Percentiles rank a stretch among this genome's conserved stretches.
phyloP scores from a whole-genome alignment of 2,329 filamentous ascomycete species.

The Endoconidiophora polonica region DNA sequence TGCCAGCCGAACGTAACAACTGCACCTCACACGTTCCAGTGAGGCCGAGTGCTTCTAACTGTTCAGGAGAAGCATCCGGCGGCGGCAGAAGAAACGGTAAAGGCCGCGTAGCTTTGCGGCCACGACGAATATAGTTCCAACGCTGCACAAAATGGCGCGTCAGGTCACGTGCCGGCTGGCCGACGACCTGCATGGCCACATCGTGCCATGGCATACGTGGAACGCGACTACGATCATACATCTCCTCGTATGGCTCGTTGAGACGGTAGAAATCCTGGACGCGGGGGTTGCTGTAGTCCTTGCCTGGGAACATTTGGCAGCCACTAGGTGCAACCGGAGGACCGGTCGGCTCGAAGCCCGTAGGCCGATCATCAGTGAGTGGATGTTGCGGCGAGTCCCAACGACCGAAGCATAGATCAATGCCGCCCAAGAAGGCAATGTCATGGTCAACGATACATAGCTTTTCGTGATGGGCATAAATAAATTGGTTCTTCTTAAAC shows the following conservation, averaged over 20 bases:
- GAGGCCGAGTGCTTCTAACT: constrained; percentile 74
- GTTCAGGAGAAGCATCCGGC: constrained; percentile 73
- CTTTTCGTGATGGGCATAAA: constrained; percentile 98
- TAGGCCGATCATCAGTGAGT: constrained; percentile 82
- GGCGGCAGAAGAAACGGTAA: constrained; percentile 87
- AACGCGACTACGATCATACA: constrained; percentile 83
- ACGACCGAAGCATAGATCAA: constrained; percentile 90
- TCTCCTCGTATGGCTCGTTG: constrained; percentile 91
- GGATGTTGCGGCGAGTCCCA: constrained; percentile 95
- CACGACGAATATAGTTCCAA: constrained; percentile 92
- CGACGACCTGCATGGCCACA: constrained; percentile 92
- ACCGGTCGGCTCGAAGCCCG: constrained; percentile 64
- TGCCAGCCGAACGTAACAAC: constrained; percentile 74
- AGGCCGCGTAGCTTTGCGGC: constrained; percentile 81
- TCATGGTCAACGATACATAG: constrained; percentile 94
- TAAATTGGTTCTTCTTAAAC: constrained; percentile 97
- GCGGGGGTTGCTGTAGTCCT: constrained; percentile 94
- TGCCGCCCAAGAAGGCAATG: constrained; percentile 84
- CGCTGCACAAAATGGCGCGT: constrained; percentile 93
- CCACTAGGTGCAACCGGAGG: constrained; percentile 74
- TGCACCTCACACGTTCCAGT: constrained; percentile 94
- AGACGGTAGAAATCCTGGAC: constrained; percentile 90
- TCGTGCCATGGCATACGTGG: constrained; percentile 99
- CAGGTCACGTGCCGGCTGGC: constrained; percentile 83
- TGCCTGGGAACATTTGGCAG: constrained; percentile 90